Percentiles rank a stretch among this genome's conserved stretches.
Evolutionary conservation across 2,329 filamentous ascomycete genomes (phyloP).

Genomic region (Beauveria varroae): DNA sequence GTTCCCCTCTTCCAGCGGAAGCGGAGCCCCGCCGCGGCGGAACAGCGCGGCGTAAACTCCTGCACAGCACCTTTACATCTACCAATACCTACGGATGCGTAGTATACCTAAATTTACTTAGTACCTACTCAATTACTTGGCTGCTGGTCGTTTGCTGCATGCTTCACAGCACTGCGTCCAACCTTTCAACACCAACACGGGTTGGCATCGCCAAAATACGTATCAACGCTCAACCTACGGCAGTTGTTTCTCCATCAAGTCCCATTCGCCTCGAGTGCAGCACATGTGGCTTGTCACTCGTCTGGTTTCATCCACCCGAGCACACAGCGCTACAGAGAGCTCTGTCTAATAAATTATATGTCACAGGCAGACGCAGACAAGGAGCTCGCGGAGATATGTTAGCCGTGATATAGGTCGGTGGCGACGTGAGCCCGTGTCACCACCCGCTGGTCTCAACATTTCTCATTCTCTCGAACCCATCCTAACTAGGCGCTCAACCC

Average conservation of each 20-base stretch:
- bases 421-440: background rate
- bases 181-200: background rate
- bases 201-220: background rate
- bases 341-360: background rate
- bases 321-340: background rate
- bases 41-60: background rate
- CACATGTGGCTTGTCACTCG: background rate
- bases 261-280: background rate
- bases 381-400: background rate
- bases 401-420: background rate
- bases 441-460: background rate
- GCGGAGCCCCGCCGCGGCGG: conserved; percentile 1
- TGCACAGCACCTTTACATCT: background rate
- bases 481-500: background rate
- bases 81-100: background rate
- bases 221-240: background rate
- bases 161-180: background rate
- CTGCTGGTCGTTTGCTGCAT: background rate
- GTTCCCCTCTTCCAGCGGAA: background rate
- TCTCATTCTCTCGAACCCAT: background rate
- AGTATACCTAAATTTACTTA: too few relatives aligned
- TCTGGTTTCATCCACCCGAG: background rate
- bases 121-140: background rate
- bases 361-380: background rate
- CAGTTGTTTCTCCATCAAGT: background rate